These are phyloP conservation scores for Neofusicoccum umdonicola DNA, from an alignment of 2,329 filamentous ascomycete genomes.

Conservation along the genomic window DNA sequence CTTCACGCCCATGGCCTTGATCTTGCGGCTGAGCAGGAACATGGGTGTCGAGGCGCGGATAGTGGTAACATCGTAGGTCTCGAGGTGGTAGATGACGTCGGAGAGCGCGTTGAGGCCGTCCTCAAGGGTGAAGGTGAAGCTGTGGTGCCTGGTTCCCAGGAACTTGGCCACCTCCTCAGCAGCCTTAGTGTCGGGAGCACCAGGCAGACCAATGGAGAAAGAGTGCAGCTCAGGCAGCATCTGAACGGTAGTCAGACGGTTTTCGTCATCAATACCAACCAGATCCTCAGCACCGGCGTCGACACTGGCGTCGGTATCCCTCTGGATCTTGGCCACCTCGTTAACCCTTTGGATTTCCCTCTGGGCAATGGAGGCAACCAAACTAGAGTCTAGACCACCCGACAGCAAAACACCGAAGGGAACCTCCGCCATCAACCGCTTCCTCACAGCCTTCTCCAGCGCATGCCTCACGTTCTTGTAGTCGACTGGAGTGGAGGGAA, in stretches of 20 bases:
- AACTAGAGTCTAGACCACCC: conserved; percentile 89
- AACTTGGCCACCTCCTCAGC: conserved; percentile 93
- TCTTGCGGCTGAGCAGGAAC: conserved; percentile 96
- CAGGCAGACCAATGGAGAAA: conserved; percentile 95
- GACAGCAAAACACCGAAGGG: conserved; percentile 95
- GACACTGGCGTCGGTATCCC: conserved; percentile 43
- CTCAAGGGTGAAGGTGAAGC: conserved; percentile 97
- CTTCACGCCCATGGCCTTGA: conserved; percentile 99
- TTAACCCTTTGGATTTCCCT: conserved; percentile 80
- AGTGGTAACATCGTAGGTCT: conserved; percentile 97
- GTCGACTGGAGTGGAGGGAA: conserved; percentile 79
- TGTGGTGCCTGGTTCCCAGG: conserved; percentile 95
- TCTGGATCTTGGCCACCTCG: conserved; percentile 52
- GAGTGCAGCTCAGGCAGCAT: conserved; percentile 95
- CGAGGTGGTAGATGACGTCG: conserved; percentile 96
- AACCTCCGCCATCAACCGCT: conserved; percentile 97
- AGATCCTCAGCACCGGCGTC: conserved; percentile 56
- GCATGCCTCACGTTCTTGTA: conserved; percentile 77
- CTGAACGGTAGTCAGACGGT: conserved; percentile 84
- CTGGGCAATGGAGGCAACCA: conserved; percentile 94
- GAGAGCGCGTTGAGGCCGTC: conserved; percentile 95
- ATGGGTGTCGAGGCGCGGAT: conserved; percentile 98
- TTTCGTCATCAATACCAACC: conserved; percentile 90
- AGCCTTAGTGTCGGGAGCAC: conserved; percentile 87
- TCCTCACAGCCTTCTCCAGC: conserved; percentile 87